These are phyloP conservation scores for Clavispora vitiphila DNA, from an alignment of 805 yeast species.

Conservation along the genomic window DNA sequence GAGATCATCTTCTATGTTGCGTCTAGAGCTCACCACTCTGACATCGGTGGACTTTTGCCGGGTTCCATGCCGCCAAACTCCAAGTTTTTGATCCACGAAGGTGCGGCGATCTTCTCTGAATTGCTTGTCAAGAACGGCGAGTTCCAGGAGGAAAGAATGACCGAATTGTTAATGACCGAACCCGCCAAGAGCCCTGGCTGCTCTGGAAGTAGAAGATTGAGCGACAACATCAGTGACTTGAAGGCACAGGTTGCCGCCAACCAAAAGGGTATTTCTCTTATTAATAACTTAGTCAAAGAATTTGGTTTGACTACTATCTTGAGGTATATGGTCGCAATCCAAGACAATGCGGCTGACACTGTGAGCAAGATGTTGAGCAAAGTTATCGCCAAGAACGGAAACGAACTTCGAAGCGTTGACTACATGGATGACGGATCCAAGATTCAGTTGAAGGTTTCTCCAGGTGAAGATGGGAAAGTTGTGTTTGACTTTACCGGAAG, in stretches of 20 bases:
- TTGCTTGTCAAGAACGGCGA: constrained; percentile 62
- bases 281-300: constrained; percentile 13
- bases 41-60: constrained; percentile 87
- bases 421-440: constrained; percentile 78
- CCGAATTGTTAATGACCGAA: constrained; percentile 55
- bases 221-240: constrained; percentile 69
- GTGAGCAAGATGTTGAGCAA: constrained; percentile 13
- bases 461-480: constrained; percentile 51
- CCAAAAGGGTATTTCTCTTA: constrained; percentile 12
- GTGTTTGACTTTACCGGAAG: constrained; percentile 83
- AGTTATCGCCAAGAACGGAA: constrained; percentile 15
- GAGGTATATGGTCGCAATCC: constrained; percentile 16
- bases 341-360: constrained; percentile 16
- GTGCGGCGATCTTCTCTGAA: constrained; percentile 80
- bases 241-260: constrained; percentile 36
- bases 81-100: constrained; percentile 80
- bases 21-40: constrained; percentile 94
- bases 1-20: constrained; percentile 79
- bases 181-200: constrained; percentile 85
- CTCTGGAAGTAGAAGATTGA: constrained; percentile 79
- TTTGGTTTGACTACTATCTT: constrained; percentile 14
- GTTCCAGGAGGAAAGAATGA: constrained; percentile 70
- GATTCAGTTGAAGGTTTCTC: constrained; percentile 51
- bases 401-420: constrained; percentile 33
- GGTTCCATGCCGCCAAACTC: constrained; percentile 96